These are phyloP conservation scores for Collybia sp. DNA, from an alignment of 768 basidiomycete species.

Conservation along the genomic window DNA sequence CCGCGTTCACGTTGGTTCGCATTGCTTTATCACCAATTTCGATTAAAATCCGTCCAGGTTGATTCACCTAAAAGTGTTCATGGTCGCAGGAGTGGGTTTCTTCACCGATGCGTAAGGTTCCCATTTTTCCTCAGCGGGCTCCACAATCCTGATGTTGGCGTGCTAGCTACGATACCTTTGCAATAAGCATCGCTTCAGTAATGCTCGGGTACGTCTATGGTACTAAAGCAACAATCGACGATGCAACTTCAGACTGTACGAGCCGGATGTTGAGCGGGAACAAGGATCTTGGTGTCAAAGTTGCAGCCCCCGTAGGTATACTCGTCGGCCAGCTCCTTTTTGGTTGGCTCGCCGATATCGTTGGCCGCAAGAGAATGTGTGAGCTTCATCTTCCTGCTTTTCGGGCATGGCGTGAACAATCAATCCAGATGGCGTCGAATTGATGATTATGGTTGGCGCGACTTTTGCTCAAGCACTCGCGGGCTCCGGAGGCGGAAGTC, in stretches of 20 bases:
- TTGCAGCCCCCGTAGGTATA: slow-evolving; percentile 45
- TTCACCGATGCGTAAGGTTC: slow-evolving; percentile 48
- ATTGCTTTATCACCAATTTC: slow-evolving; percentile 2
- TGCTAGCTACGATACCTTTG: slow-evolving; percentile 51
- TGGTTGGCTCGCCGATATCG: slow-evolving; percentile 48
- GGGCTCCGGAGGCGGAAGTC: slow-evolving; percentile 38
- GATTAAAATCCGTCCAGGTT: background rate
- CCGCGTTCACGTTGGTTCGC: slow-evolving; percentile 66
- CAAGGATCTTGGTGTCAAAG: slow-evolving; percentile 50
- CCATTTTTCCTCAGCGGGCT: background rate
- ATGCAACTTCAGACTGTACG: no score
- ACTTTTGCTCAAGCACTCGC: slow-evolving; percentile 53
- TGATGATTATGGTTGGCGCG: slow-evolving; percentile 52
- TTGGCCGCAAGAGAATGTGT: slow-evolving; percentile 54
- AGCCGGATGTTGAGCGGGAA: slow-evolving; percentile 27
- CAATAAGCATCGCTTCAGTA: slow-evolving; percentile 53
- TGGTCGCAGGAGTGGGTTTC: slow-evolving; percentile 50
- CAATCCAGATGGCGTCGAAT: slow-evolving; percentile 35
- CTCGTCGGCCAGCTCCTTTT: slow-evolving; percentile 47
- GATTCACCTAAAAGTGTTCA: background rate
- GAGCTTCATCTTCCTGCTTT: slow-evolving; percentile 7
- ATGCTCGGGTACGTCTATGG: slow-evolving; percentile 62
- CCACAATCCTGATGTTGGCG: background rate
- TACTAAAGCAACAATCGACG: background rate
- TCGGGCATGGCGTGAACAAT: background rate